Evolutionary conservation across 2,329 filamentous ascomycete species (phyloP).

Genomic region (Cephalotrichum gorgonifer): DNA sequence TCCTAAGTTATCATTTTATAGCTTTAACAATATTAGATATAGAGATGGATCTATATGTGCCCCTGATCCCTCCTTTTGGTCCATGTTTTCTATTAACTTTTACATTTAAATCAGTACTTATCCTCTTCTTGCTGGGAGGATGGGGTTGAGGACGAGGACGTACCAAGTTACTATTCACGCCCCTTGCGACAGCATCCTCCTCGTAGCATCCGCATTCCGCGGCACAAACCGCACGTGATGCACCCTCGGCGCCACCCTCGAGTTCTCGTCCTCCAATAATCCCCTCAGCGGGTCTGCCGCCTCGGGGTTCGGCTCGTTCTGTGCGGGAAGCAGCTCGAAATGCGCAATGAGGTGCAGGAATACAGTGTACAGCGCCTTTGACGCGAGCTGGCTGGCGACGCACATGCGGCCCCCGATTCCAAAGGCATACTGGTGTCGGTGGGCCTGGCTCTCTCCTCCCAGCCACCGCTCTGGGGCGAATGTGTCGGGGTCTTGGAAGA

Average conservation of each 20-base stretch:
- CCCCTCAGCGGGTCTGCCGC: conserved; percentile 14
- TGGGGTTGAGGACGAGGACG: too few relatives aligned
- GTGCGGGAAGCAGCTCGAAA: conserved; percentile 30
- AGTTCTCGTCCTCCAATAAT: conserved; percentile 10
- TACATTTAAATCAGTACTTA: too few relatives aligned
- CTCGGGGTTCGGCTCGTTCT: conserved; percentile 8
- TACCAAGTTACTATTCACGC: too few relatives aligned
- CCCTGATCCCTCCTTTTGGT: too few relatives aligned
- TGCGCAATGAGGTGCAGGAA: conserved; percentile 39
- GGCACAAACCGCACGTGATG: conserved; percentile 11
- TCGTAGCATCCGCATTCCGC: conserved; percentile 7
- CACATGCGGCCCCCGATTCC: conserved; percentile 45
- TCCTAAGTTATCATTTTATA: too few relatives aligned
- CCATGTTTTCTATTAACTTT: too few relatives aligned
- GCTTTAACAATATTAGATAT: too few relatives aligned
- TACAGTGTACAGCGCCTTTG: conserved; percentile 41
- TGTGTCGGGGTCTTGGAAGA: conserved; percentile 54
- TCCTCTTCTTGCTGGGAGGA: too few relatives aligned
- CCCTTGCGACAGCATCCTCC: conserved; percentile 7
- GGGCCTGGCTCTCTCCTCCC: conserved; percentile 16
- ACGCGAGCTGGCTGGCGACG: conserved; percentile 40
- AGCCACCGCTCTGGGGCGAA: conserved; percentile 41
- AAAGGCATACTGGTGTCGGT: conserved; percentile 40
- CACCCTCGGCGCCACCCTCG: conserved; percentile 11
- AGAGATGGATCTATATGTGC: too few relatives aligned